Conservation (phyloP, 2,329 filamentous ascomycete genomes). For the Aspergillus puulaauensis region DNA sequence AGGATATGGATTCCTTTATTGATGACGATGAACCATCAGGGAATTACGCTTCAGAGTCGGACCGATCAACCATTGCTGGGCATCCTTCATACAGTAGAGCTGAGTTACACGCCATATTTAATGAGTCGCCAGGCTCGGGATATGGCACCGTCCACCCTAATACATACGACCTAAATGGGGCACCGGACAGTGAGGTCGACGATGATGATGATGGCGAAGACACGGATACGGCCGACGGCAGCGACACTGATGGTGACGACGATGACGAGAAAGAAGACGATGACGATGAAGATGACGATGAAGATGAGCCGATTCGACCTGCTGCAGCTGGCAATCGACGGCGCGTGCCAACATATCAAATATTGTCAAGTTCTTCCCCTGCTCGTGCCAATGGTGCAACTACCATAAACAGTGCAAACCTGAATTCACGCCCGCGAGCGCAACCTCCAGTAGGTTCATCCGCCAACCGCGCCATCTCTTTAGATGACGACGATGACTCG, state of each 20-base stretch:
- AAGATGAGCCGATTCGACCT: constrained; percentile 23
- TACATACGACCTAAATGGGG: constrained; percentile 2
- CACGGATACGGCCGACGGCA: too few relatives aligned
- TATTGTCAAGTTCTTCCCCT: constrained; percentile 14
- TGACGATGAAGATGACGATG: constrained; percentile 16
- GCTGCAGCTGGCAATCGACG: constrained; percentile 16
- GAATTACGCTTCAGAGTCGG: constrained; percentile 28
- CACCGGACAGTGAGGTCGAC: constrained; percentile 13
- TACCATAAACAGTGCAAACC: background rate
- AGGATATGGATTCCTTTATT: constrained; percentile 37
- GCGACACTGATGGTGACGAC: constrained; percentile 11
- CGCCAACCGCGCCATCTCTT: constrained; percentile 22
- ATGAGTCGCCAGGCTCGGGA: constrained; percentile 20
- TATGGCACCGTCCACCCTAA: constrained; percentile 12
- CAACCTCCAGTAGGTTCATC: constrained; percentile 19
- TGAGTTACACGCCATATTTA: background rate
- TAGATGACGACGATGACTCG: constrained; percentile 31
- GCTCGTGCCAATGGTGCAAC: constrained; percentile 3
- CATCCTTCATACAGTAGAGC: constrained; percentile 15
- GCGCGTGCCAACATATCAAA: constrained; percentile 10
- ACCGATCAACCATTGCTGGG: constrained; percentile 35
- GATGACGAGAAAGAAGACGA: constrained; percentile 18
- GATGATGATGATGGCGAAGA: background rate
- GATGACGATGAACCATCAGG: constrained; percentile 29
- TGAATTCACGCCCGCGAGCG: background rate